These are phyloP conservation scores for Cadophora luteo-olivacea DNA, from an alignment of 2,329 filamentous ascomycete species.

Conservation along the genomic window DNA sequence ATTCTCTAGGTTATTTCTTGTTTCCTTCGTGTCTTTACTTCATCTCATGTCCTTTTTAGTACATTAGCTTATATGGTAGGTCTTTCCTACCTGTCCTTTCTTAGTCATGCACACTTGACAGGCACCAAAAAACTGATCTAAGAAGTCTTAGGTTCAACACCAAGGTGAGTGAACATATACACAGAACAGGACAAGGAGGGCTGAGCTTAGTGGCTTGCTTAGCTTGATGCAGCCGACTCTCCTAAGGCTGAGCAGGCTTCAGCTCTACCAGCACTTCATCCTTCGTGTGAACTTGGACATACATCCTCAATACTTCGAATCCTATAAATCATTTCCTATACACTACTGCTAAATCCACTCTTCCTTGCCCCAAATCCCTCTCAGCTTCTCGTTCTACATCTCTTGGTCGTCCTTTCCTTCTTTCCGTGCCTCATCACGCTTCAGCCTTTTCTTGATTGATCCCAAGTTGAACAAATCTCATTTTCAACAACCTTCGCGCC, in stretches of 20 bases:
- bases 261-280: background rate
- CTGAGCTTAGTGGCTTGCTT: slow-evolving; percentile 10
- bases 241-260: slow-evolving; percentile 7
- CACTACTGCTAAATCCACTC: background rate
- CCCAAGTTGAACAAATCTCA: background rate
- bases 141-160: too few species aligned
- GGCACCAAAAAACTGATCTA: background rate
- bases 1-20: background rate
- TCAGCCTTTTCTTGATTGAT: background rate
- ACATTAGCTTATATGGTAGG: background rate
- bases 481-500: background rate
- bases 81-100: too few species aligned
- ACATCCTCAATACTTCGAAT: background rate
- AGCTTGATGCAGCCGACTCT: background rate
- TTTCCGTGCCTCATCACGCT: background rate
- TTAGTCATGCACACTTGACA: too few species aligned
- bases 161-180: too few species aligned
- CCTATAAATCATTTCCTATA: background rate
- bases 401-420: background rate
- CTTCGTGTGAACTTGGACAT: background rate
- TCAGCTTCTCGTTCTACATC: background rate
- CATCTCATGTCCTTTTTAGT: background rate
- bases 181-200: background rate
- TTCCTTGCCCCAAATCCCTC: background rate
- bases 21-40: background rate